Percentiles rank a stretch among this genome's conserved stretches.
Evolutionary conservation across 2,329 filamentous ascomycete species (phyloP).

Genomic region (Penicillium palitans): DNA sequence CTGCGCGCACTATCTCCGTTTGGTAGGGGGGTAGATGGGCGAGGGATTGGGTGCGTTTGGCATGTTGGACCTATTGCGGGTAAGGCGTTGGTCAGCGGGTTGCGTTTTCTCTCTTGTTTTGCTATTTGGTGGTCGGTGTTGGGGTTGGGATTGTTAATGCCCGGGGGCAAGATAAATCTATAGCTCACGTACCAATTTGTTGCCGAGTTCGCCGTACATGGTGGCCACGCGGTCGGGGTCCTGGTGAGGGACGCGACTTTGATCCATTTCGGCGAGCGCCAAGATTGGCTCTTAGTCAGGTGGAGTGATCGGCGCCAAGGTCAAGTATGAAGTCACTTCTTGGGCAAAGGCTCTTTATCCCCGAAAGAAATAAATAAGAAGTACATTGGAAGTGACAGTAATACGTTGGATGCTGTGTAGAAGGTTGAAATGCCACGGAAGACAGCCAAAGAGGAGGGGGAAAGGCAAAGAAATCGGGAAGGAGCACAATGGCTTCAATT

Average conservation of each 20-base stretch:
- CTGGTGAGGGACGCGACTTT: slow-evolving; percentile 19
- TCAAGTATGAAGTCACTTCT: slow-evolving; percentile 2
- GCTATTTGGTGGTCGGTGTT: not conserved
- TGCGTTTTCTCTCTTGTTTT: not conserved
- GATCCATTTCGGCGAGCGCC: slow-evolving; percentile 25
- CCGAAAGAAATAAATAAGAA: not conserved
- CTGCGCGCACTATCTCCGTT: slow-evolving; percentile 81
- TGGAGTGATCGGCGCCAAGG: slow-evolving; percentile 17
- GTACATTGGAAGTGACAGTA: not conserved
- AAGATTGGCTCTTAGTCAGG: slow-evolving; percentile 27
- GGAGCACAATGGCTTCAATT: not conserved
- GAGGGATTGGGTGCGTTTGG: slow-evolving; percentile 88
- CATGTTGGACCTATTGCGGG: slow-evolving; percentile 75
- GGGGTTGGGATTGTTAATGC: not conserved
- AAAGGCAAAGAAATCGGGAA: not conserved
- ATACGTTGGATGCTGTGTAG: not conserved
- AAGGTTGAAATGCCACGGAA: not conserved
- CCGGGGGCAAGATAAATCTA: not conserved
- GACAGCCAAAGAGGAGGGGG: not conserved
- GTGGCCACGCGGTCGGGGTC: slow-evolving; percentile 25
- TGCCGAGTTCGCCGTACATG: slow-evolving; percentile 87
- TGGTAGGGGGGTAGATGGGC: slow-evolving; percentile 87
- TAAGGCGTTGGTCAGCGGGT: slow-evolving; percentile 1
- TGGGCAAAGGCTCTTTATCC: not conserved
- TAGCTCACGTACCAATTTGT: slow-evolving; percentile 68